These are phyloP conservation scores for Fusarium palustre DNA, from an alignment of 2,329 filamentous ascomycete species.

Conservation along the genomic window DNA sequence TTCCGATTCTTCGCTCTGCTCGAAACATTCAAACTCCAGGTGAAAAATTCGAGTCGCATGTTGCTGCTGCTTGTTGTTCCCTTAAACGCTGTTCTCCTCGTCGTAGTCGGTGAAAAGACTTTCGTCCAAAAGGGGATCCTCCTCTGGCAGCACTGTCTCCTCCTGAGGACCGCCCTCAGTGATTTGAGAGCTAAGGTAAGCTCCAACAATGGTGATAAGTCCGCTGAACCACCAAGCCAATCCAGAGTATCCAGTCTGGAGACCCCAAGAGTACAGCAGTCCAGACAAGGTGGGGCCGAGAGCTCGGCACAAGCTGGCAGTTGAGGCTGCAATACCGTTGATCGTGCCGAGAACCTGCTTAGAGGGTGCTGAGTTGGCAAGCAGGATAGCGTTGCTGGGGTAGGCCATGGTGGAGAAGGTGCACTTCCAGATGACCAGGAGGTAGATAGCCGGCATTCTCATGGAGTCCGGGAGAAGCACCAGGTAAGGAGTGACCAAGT, in stretches of 20 bases:
- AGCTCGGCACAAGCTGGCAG: slow-evolving; percentile 87
- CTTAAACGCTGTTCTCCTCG: slow-evolving; percentile 50
- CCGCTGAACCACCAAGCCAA: slow-evolving; percentile 95
- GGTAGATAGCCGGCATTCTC: slow-evolving; percentile 80
- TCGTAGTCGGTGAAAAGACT: slow-evolving; percentile 49
- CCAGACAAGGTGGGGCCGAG: slow-evolving; percentile 92
- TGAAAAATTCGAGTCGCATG: slow-evolving; percentile 28
- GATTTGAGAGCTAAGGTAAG: slow-evolving; percentile 80
- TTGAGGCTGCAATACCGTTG: slow-evolving; percentile 92
- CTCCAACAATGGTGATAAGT: slow-evolving; percentile 79
- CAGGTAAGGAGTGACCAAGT: slow-evolving; percentile 88
- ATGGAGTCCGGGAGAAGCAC: slow-evolving; percentile 80
- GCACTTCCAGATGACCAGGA: slow-evolving; percentile 89
- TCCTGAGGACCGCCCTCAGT: slow-evolving; percentile 69
- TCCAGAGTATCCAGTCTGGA: slow-evolving; percentile 84
- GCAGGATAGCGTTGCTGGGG: slow-evolving; percentile 87
- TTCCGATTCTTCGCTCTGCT: slow-evolving; percentile 34
- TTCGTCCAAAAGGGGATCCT: slow-evolving; percentile 53
- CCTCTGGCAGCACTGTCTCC: slow-evolving; percentile 55
- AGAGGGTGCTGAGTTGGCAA: slow-evolving; percentile 88
- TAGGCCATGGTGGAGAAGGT: slow-evolving; percentile 92
- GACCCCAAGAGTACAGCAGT: slow-evolving; percentile 82
- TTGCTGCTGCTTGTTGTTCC: neutral
- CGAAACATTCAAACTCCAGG: slow-evolving; percentile 42
- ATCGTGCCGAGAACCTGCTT: slow-evolving; percentile 88